Evolutionary conservation across 441 rosid genomes (phyloP).

Genomic region (Populus hybrid): DNA sequence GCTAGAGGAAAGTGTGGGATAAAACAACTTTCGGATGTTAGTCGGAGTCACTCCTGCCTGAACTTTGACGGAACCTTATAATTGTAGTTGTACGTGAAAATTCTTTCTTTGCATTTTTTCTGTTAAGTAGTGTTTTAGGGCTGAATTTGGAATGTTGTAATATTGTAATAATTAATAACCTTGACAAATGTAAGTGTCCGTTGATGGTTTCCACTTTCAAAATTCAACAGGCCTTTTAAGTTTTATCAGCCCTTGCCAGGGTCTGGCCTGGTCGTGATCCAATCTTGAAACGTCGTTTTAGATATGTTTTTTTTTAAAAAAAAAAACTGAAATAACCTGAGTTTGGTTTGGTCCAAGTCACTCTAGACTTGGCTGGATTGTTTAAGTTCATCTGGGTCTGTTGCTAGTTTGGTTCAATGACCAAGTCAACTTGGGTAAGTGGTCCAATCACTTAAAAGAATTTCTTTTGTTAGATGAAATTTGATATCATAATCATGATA

Average conservation of each 20-base stretch:
- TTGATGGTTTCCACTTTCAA: background rate
- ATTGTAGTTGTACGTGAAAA: constrained; percentile 3
- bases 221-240: background rate
- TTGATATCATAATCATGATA: background rate
- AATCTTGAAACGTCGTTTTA: too few relatives aligned
- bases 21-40: background rate
- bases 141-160: constrained; percentile 20
- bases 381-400: too few relatives aligned
- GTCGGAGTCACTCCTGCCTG: background rate
- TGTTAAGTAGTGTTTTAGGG: background rate
- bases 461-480: background rate
- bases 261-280: too few relatives aligned
- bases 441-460: too few relatives aligned
- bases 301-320: too few relatives aligned
- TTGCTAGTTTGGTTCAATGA: too few relatives aligned
- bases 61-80: background rate
- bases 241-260: too few relatives aligned
- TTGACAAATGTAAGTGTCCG: background rate
- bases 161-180: constrained; percentile 14
- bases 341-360: too few relatives aligned
- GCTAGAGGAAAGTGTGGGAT: background rate
- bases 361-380: too few relatives aligned
- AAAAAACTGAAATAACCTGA: too few relatives aligned
- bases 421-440: too few relatives aligned
- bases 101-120: constrained; percentile 2